Evolutionary conservation across 192 early-diverging fungal genomes (phyloP).

Genomic region (Linderina pennispora): DNA sequence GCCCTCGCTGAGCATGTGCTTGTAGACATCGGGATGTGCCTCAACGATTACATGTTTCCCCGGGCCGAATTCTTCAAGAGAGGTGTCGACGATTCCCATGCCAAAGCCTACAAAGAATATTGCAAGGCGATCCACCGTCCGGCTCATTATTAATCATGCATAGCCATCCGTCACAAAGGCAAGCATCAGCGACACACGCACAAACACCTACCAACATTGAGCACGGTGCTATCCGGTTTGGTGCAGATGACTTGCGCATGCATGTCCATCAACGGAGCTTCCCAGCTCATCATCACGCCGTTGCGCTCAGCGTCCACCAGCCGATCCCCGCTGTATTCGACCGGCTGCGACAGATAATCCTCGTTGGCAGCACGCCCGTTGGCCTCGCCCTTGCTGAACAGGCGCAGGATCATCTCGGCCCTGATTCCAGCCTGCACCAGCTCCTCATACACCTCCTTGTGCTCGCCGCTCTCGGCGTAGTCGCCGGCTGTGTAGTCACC

Average conservation of each 20-base stretch:
- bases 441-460: slow-evolving; percentile 62
- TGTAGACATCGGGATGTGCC: slow-evolving; percentile 95
- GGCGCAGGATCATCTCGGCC: slow-evolving; percentile 71
- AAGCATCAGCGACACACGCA: neutral
- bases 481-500: slow-evolving; percentile 77
- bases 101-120: slow-evolving; percentile 85
- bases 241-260: slow-evolving; percentile 75
- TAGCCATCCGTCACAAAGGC: no score
- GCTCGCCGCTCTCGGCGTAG: slow-evolving; percentile 64
- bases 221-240: slow-evolving; percentile 19
- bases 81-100: slow-evolving; percentile 83
- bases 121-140: no score
- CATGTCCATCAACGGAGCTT: slow-evolving; percentile 82
- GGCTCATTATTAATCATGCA: no score
- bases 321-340: slow-evolving; percentile 75
- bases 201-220: slow-evolving; percentile 19
- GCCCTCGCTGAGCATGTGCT: slow-evolving; percentile 71
- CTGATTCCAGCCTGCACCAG: slow-evolving; percentile 83
- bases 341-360: slow-evolving; percentile 68
- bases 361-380: slow-evolving; percentile 59
- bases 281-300: slow-evolving; percentile 99
- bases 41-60: slow-evolving; percentile 86
- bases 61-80: slow-evolving; percentile 69
- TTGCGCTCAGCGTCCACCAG: slow-evolving; percentile 83
- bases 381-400: slow-evolving; percentile 35